Percentiles rank a stretch among this genome's conserved stretches.
These are phyloP conservation scores for Nannochloropsis gaditana DNA, from an alignment of 108 stramenopile species.

Conservation along the genomic window DNA sequence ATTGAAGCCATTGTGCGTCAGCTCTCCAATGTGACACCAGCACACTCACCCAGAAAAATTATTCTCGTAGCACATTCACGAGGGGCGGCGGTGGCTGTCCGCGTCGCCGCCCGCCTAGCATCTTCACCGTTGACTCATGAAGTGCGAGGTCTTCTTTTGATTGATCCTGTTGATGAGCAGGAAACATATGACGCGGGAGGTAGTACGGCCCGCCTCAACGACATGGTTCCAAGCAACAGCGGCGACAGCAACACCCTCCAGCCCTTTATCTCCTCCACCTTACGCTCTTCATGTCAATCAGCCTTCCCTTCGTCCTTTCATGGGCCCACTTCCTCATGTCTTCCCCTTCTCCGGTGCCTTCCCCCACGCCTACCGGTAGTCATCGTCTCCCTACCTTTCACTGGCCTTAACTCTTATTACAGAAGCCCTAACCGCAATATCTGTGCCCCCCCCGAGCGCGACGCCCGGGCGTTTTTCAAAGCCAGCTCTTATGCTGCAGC, in stretches of 20 bases:
- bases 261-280: too few species aligned
- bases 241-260: too few species aligned
- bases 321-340: not conserved
- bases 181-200: not conserved
- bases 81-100: not conserved
- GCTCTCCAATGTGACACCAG: not conserved
- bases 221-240: too few species aligned
- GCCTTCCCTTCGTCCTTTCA: too few species aligned
- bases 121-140: not conserved
- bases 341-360: not conserved
- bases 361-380: not conserved
- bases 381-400: not conserved
- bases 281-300: too few species aligned
- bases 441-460: not conserved
- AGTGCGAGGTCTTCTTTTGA: not conserved
- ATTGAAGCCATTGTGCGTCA: not conserved
- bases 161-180: not conserved
- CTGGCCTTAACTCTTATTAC: not conserved
- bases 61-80: not conserved
- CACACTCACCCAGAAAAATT: not conserved
- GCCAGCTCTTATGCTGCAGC: not conserved
- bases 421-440: not conserved
- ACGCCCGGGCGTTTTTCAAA: not conserved
- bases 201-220: too few species aligned
- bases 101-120: not conserved